Conservation (phyloP, 148 eudicot species). For the Camellia japonica region DNA sequence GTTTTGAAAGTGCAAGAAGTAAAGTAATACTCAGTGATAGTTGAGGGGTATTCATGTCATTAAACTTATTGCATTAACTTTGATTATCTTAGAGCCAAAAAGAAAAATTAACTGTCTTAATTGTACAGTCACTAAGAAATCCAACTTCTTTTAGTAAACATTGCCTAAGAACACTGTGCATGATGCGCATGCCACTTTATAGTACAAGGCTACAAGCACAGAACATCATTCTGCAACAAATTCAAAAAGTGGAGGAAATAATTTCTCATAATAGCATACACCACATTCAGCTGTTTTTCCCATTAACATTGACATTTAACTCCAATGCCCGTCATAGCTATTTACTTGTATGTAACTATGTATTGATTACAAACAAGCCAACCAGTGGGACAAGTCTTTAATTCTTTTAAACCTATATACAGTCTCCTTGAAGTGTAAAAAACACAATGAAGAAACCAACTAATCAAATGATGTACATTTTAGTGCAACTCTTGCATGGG, state of each 20-base stretch:
- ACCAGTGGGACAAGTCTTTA: not conserved
- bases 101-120: not conserved
- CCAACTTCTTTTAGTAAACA: not conserved
- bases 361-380: not conserved
- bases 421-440: not conserved
- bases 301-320: not conserved
- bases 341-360: not conserved
- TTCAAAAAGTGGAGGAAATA: not conserved
- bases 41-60: too few relatives aligned
- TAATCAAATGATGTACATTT: not conserved
- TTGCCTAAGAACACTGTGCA: not conserved
- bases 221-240: not conserved
- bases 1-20: too few relatives aligned
- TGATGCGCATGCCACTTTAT: constrained; percentile 6
- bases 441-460: not conserved
- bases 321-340: not conserved
- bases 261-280: not conserved
- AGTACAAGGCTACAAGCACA: not conserved
- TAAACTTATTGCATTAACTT: not conserved
- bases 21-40: too few relatives aligned
- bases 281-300: not conserved
- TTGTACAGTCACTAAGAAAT: not conserved
- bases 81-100: not conserved
- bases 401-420: not conserved
- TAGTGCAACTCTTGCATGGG: not conserved